Conservation (phyloP, 2,329 filamentous ascomycete genomes). For the Sarocladiaceae sp. region DNA sequence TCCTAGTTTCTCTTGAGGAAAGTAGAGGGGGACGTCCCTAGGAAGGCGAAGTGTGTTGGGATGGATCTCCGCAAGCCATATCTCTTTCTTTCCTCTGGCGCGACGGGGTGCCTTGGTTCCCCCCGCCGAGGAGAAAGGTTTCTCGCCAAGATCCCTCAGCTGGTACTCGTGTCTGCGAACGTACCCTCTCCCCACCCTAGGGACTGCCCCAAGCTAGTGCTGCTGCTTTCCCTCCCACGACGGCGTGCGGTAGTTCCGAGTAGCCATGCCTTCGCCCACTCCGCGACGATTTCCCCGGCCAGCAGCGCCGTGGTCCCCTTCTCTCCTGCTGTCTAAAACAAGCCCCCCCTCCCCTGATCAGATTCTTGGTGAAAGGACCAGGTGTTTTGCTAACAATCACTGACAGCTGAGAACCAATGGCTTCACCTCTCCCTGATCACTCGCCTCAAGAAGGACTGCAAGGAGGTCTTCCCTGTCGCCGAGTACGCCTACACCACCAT, state of each 20-base stretch:
- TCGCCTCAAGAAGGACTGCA: slow-evolving; percentile 94
- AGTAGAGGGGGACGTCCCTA: slow-evolving; percentile 31
- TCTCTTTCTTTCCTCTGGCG: too few relatives aligned
- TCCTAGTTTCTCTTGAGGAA: slow-evolving; percentile 50
- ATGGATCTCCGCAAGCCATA: too few relatives aligned
- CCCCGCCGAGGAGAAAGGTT: too few relatives aligned
- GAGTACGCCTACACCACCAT: slow-evolving; percentile 99
- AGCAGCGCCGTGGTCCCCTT: slow-evolving; percentile 2
- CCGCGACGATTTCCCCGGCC: too few relatives aligned
- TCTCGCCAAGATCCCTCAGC: slow-evolving; percentile 6
- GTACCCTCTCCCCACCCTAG: slow-evolving; percentile 15
- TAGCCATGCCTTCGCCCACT: slow-evolving; percentile 13
- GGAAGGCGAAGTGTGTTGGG: slow-evolving; percentile 20
- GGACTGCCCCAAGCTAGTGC: slow-evolving; percentile 31
- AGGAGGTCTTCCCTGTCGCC: slow-evolving; percentile 91
- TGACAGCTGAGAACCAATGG: slow-evolving; percentile 95
- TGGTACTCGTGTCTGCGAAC: background rate
- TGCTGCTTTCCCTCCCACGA: slow-evolving; percentile 29
- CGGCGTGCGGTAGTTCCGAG: slow-evolving; percentile 31
- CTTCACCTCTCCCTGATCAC: slow-evolving; percentile 91
- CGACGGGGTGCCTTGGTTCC: too few relatives aligned
- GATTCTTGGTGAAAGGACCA: too few relatives aligned
- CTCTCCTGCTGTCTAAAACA: slow-evolving; percentile 5
- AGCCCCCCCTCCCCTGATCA: too few relatives aligned
- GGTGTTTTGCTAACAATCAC: slow-evolving; percentile 6